Evolutionary conservation across 2,329 filamentous ascomycete species (phyloP).

Genomic region (Drechslerella coelobrocha): DNA sequence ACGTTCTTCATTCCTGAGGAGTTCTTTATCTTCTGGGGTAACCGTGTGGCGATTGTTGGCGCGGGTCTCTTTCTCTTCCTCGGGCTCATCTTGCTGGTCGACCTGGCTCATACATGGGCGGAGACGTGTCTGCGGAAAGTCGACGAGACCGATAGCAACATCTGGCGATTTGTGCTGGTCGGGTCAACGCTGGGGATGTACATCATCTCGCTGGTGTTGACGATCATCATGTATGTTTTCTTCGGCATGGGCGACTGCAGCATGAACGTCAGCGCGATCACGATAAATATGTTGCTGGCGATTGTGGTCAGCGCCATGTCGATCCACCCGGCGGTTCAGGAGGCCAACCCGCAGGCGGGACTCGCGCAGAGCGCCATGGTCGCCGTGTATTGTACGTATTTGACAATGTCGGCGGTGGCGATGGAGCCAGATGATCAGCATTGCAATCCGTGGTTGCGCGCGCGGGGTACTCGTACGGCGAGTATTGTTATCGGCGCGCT

Average conservation of each 20-base stretch:
- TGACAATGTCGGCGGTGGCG: slow-evolving; percentile 96
- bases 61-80: slow-evolving; percentile 94
- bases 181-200: slow-evolving; percentile 96
- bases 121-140: slow-evolving; percentile 95
- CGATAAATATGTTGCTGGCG: slow-evolving; percentile 87
- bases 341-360: slow-evolving; percentile 89
- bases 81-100: slow-evolving; percentile 88
- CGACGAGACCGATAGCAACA: slow-evolving; percentile 80
- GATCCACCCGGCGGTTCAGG: slow-evolving; percentile 87
- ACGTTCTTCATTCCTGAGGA: slow-evolving; percentile 94
- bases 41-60: slow-evolving; percentile 85
- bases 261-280: slow-evolving; percentile 97
- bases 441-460: slow-evolving; percentile 89
- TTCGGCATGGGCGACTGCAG: slow-evolving; percentile 81
- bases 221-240: slow-evolving; percentile 95
- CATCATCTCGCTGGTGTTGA: slow-evolving; percentile 87
- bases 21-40: slow-evolving; percentile 91
- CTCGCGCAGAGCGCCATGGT: slow-evolving; percentile 98
- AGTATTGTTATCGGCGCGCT: slow-evolving; percentile 92
- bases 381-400: slow-evolving; percentile 95
- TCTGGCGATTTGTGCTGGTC: slow-evolving; percentile 87
- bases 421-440: slow-evolving; percentile 96
- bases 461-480: slow-evolving; percentile 84
- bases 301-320: slow-evolving; percentile 81
- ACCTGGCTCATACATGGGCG: slow-evolving; percentile 95